Evolutionary conservation across 2,329 filamentous ascomycete species (phyloP).

Genomic region (Epichloe glyceriae): DNA sequence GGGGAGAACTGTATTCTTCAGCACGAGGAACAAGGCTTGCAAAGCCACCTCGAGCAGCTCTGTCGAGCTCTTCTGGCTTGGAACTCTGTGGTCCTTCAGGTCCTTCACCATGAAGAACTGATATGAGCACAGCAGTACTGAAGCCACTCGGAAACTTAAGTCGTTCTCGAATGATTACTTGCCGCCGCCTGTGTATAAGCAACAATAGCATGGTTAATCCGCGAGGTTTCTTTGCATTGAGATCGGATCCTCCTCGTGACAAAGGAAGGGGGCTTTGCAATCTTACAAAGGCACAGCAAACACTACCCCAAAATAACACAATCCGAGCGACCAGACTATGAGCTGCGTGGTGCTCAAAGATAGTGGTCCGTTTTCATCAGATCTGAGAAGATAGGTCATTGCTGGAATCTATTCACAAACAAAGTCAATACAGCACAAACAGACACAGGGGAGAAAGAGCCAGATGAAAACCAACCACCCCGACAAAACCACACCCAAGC

Average conservation of each 20-base stretch:
- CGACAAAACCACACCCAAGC: constrained; percentile 87
- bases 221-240: too few relatives aligned
- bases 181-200: constrained; percentile 45
- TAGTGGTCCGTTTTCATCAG: constrained; percentile 68
- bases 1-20: neutral
- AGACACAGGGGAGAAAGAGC: neutral
- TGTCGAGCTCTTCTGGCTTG: constrained; percentile 22
- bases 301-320: constrained; percentile 93
- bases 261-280: neutral
- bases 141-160: constrained; percentile 92
- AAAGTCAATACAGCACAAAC: constrained; percentile 4
- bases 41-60: constrained; percentile 26
- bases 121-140: constrained; percentile 86
- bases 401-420: constrained; percentile 52
- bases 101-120: constrained; percentile 65
- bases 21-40: constrained; percentile 28
- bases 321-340: constrained; percentile 78
- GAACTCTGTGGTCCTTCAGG: constrained; percentile 21
- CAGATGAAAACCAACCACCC: constrained; percentile 43
- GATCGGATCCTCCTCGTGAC: too few relatives aligned
- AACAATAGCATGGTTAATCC: neutral
- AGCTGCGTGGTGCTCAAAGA: constrained; percentile 61
- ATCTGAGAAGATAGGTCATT: constrained; percentile 69
- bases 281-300: constrained; percentile 76
- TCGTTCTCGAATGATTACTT: constrained; percentile 88